These are phyloP conservation scores for Beta corolliflora DNA, from an alignment of 179 eudicot genomes.

Conservation along the genomic window DNA sequence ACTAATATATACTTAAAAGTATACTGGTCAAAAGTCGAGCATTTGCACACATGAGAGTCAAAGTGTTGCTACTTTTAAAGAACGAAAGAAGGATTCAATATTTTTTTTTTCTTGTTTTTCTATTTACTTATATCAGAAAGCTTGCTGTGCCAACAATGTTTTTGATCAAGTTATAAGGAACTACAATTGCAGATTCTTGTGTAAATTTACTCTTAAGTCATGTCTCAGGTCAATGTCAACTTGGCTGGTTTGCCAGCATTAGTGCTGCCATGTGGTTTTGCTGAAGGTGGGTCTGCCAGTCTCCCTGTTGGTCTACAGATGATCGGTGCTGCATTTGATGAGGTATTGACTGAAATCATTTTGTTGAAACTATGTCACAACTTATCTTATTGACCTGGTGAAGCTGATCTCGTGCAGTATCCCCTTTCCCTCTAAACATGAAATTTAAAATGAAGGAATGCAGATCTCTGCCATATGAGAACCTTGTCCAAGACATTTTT, in stretches of 20 bases:
- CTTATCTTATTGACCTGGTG: neutral
- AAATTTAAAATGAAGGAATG: neutral
- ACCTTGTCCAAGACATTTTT: neutral
- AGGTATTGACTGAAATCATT: conserved; percentile 42
- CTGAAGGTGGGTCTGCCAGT: conserved; percentile 50
- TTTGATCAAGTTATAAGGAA: conserved; percentile 2
- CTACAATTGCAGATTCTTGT: neutral
- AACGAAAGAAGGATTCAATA: neutral
- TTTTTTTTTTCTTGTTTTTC: neutral
- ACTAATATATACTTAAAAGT: too few relatives aligned
- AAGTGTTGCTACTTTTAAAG: too few relatives aligned
- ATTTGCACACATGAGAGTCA: too few relatives aligned
- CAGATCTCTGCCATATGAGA: neutral
- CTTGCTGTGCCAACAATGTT: neutral
- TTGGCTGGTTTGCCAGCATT: conserved; percentile 96
- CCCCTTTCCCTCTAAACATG: neutral
- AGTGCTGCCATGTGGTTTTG: conserved; percentile 90
- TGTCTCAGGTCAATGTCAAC: conserved; percentile 86
- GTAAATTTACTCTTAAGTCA: neutral
- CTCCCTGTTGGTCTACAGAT: conserved; percentile 92
- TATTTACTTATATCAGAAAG: neutral
- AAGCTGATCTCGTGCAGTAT: neutral
- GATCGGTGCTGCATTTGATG: conserved; percentile 90
- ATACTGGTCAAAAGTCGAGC: too few relatives aligned
- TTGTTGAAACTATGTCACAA: neutral